Conservation (phyloP, 352 stramenopile genomes). For the Pythium phragmiticola region DNA sequence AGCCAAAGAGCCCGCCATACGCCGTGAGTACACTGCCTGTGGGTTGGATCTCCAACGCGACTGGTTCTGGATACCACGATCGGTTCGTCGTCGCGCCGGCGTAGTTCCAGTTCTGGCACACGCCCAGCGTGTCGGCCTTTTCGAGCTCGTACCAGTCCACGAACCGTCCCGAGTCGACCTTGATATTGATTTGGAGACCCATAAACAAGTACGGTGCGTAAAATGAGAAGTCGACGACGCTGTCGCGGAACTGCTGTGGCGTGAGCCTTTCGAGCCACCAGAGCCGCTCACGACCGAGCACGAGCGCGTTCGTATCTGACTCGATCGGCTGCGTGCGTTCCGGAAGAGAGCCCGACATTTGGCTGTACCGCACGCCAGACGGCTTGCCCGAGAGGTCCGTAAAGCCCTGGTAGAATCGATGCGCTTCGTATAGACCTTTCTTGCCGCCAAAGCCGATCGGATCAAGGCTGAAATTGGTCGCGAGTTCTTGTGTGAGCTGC, state of each 20-base stretch:
- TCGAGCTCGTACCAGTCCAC: conserved; percentile 12
- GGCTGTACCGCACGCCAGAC: conserved; percentile 19
- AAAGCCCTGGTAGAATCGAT: conserved; percentile 21
- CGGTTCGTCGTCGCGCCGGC: neutral
- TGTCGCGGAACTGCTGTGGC: conserved; percentile 9
- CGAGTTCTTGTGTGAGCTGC: conserved; percentile 20
- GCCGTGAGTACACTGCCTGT: conserved; percentile 12
- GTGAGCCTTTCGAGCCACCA: conserved; percentile 18
- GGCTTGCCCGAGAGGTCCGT: conserved; percentile 23
- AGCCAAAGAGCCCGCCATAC: conserved; percentile 8
- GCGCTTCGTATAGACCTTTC: conserved; percentile 17
- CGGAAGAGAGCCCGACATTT: conserved; percentile 21
- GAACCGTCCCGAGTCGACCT: conserved; percentile 11
- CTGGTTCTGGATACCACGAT: conserved; percentile 4
- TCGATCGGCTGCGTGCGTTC: conserved; percentile 19
- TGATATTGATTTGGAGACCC: conserved; percentile 13
- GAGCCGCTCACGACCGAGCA: conserved; percentile 16
- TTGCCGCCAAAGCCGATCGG: conserved; percentile 18
- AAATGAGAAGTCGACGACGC: neutral
- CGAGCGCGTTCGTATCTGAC: conserved; percentile 20
- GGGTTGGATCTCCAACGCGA: conserved; percentile 1
- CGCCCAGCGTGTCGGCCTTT: conserved; percentile 6
- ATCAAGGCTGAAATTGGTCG: conserved; percentile 20
- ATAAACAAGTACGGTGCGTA: conserved; percentile 18
- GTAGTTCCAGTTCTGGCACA: conserved; percentile 20